Base-by-base conservation (phyloP, 257 asterid genomes). In the Solanum chiquidenum region DNA sequence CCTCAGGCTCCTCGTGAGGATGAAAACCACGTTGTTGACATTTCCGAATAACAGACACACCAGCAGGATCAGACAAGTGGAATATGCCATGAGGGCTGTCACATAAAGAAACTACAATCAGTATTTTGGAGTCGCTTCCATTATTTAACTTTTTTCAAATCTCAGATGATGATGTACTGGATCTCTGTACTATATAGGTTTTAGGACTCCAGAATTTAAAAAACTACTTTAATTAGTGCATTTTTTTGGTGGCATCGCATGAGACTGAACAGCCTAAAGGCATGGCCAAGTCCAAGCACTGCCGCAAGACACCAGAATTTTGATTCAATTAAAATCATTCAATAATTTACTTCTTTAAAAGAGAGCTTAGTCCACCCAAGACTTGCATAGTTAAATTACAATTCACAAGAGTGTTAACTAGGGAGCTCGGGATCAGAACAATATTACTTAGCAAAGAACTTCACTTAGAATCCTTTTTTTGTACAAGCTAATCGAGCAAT, bases 11-110 rank as follows among this genome's bases (percentile, higher is more conserved):
- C 89, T 95, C 96, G 27, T 97, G 99, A 84, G 99, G 99, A 92
- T 97, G 99, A 90, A 97, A 97, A 68, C 98, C 98, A 46, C 98
- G 99, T 69, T 95, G 92, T 85, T 95, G 94, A 90, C 99, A 97
- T 88, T 91, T 92, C 44, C 95, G 93, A 31, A 97, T 96, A 58
- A 94, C 93, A 33, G 94, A 76, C 82, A 96, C 94, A 27, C 99
- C 99, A 66, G 98, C 89, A 4, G 99, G 99, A 86, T 97, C 99
- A 25, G 98, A 96, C 68, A 97, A 95, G 94, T 96, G 98, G 89
- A 96, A 97, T 89, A 97, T 97, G 88, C 99, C 99, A 83, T 93
- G 96, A 64, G 98, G 99, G 75, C 99, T 97, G 96, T 94, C 88
- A 86, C 7, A 38, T 27, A 38, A 37, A 16, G 68, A 46, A 44